Evolutionary conservation across 2,329 filamentous ascomycete species (phyloP), one percentile per base, ranked within the genome.

Genomic region (Akanthomyces muscarius): DNA sequence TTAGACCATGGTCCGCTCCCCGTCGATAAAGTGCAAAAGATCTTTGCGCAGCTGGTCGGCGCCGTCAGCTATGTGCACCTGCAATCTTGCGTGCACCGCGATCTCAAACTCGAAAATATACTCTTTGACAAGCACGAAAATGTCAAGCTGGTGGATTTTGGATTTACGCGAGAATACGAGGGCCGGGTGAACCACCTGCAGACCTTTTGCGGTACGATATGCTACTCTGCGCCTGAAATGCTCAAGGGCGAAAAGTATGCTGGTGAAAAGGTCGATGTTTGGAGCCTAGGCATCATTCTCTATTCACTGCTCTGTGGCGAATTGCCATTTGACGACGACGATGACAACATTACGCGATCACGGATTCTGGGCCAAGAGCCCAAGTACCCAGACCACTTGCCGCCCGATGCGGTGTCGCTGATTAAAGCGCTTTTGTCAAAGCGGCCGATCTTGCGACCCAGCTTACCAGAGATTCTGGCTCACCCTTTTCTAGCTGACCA

Each of bases 201-300:
- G 76, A 99, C 95, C 1, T 99, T 97, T 76, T 99, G 95, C 74
- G 95, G 95, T 5, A 99, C 95, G 0, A 89, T 99, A 66, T 98
- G 94, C 78, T 99, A 99, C 76, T 97, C 92, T 61, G 95, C 95
- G 2, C 95, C 95, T 2, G 95, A 99, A 76, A 99, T 99, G 95
- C 83, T 99, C 47, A 97, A 95, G 75, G 95, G 93, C 45, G 95
- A 99, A 75, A 98, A 96, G 75, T 99, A 99, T 73, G 95, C 93
- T 0, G 94, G 92, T 30, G 92, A 97, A 78, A 98, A 97, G 78
- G 94, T 99, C 55, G 95, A 99, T 71, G 92, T 99, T 5, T 99
- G 91, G 91, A 95, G 91, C 71, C 74, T 96, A 67, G 91, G 91
- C 14, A 89, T 96, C 62, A 95, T 96, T 65, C 80, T 95, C 1